These are phyloP conservation scores for Thraustotheca clavata DNA, from an alignment of 352 stramenopile species.

Conservation along the genomic window DNA sequence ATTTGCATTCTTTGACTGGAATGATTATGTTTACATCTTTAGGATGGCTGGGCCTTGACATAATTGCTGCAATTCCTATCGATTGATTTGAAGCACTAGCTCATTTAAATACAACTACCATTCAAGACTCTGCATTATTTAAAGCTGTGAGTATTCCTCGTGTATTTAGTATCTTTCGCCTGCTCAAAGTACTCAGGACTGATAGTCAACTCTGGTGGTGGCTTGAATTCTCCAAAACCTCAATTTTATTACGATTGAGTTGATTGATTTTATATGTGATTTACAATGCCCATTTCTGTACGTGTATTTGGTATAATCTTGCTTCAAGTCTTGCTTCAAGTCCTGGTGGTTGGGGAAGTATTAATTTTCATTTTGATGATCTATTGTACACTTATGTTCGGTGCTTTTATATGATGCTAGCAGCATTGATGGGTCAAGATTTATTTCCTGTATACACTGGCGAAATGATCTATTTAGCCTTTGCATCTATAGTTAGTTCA, in stretches of 20 bases:
- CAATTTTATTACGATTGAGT: constrained; percentile 32
- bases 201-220: constrained; percentile 30
- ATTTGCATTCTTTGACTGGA: constrained; percentile 2
- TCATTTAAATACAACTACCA: constrained; percentile 9
- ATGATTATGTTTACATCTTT: neutral
- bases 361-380: constrained; percentile 19
- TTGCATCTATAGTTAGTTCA: constrained; percentile 39
- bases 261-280: constrained; percentile 34
- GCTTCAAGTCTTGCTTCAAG: constrained; percentile 17
- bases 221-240: constrained; percentile 43
- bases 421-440: constrained; percentile 48
- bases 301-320: constrained; percentile 38
- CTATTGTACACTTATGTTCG: constrained; percentile 25
- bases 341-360: constrained; percentile 1
- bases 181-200: constrained; percentile 27
- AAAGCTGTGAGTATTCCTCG: constrained; percentile 14
- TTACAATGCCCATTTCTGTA: constrained; percentile 40
- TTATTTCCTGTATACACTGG: constrained; percentile 23
- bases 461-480: constrained; percentile 35
- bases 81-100: constrained; percentile 14
- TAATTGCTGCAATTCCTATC: constrained; percentile 8
- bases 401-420: constrained; percentile 38
- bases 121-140: neutral
- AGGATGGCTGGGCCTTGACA: constrained; percentile 24
- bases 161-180: constrained; percentile 26